Evolutionary conservation across 169 alveolate species (phyloP), one percentile per base, ranked within the genome.

Genomic region (Perkinsus olseni): DNA sequence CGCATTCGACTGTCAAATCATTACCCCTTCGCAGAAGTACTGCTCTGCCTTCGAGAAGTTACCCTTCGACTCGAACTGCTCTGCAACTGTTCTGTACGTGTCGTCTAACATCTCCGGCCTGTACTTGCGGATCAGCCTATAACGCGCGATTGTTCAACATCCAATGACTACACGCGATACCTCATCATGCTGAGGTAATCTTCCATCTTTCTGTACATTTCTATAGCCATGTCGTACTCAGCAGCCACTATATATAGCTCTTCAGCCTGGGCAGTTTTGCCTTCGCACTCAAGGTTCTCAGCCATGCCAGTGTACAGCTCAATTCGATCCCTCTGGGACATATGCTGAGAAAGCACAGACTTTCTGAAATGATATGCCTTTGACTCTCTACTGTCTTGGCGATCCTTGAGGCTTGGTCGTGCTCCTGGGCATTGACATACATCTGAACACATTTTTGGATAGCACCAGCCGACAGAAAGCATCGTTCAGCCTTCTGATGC

Each of bases 391-490:
- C 82, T 62, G 82, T 24, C 17, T 97, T 95, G 74, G 98, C 98
- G 40, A 97, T 96, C 92, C 95, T 95, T 38, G 95, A 96, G 38
- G 98, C 99, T 93, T 96, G 96, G 38, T 97, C 99, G 98, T 98
- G 97, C 94, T 97, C 97, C 93, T 96, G 96, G 39, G 97, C 96
- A 92, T 96, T 95, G 17, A 97, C 98, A 94, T 96, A 97, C 98
- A 97, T 97, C 92, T 97, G 98, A 91, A 97, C 97, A 0, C 98
- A 98, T 92, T 97, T 98, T 92, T 96, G 95, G n/a, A 96, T 96
- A 92, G 97, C 98, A 38, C 98, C 98, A 28, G 99, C 97, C 1
- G 37, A 28, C 17, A 62, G 8, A 62, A 62, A 62, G 37, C 82
- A 62, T 28, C 34, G 1, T 24, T 62, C 82, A 13, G 82, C 82